These are phyloP conservation scores for Schoenoplectus triqueter DNA, from an alignment of 202 grass and related monocot species.

Conservation along the genomic window DNA sequence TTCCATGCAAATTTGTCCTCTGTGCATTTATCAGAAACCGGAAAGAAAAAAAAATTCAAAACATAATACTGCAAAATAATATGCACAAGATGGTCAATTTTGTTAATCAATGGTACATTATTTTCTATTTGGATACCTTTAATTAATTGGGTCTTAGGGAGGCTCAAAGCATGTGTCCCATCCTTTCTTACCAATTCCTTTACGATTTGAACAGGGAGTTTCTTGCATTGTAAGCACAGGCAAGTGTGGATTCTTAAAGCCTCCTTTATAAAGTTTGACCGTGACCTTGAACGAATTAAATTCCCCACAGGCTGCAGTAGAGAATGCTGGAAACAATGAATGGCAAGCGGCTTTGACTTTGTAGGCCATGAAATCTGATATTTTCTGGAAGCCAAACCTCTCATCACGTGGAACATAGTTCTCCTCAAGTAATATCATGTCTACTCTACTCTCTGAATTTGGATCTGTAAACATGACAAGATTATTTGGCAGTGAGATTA, in stretches of 20 bases:
- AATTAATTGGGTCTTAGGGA: conserved; percentile 65
- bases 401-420: conserved; percentile 86
- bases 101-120: neutral
- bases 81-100: neutral
- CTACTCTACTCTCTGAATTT: conserved; percentile 58
- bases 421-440: conserved; percentile 31
- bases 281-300: conserved; percentile 75
- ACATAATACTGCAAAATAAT: neutral
- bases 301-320: conserved; percentile 50
- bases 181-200: conserved; percentile 62
- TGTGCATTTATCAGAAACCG: conserved; percentile 18
- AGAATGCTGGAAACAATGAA: conserved; percentile 55
- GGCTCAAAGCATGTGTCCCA: conserved; percentile 50
- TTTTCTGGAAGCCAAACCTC: conserved; percentile 71
- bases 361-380: conserved; percentile 58
- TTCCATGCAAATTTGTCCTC: conserved; percentile 62
- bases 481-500: neutral
- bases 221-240: conserved; percentile 37
- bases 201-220: conserved; percentile 65
- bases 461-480: conserved; percentile 35
- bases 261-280: conserved; percentile 66
- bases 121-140: conserved; percentile 36
- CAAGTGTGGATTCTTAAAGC: conserved; percentile 53
- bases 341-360: conserved; percentile 59
- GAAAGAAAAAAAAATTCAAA: neutral